These are phyloP conservation scores for Penicillium sp. DNA, from an alignment of 2,329 filamentous ascomycete genomes.

Conservation along the genomic window DNA sequence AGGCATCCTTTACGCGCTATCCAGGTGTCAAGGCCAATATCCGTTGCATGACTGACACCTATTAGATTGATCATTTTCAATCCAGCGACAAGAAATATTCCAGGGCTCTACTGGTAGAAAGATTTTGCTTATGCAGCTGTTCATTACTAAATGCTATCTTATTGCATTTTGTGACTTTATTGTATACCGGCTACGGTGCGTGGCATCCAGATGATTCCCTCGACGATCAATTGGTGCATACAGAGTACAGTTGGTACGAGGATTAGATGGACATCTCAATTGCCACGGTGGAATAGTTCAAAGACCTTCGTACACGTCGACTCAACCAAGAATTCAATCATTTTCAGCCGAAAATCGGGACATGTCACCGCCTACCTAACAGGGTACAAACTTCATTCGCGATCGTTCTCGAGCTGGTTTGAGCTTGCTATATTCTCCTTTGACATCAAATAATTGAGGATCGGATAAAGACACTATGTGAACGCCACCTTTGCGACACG, in stretches of 20 bases:
- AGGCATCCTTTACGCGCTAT: slow-evolving; percentile 6
- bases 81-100: not conserved
- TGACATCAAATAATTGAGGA: not conserved
- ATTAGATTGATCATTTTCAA: not conserved
- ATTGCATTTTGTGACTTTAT: not conserved
- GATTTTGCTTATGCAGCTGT: not conserved
- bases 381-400: not conserved
- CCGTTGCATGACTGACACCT: not conserved
- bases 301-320: too few species aligned
- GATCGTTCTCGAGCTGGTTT: not conserved
- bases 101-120: too few species aligned
- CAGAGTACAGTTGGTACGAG: too few species aligned
- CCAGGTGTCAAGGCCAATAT: not conserved
- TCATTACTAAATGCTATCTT: not conserved
- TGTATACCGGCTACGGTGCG: not conserved
- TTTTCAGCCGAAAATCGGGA: not conserved
- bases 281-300: too few species aligned
- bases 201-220: not conserved
- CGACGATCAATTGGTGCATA: not conserved
- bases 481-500: not conserved
- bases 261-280: too few species aligned
- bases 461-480: not conserved
- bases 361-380: not conserved
- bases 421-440: not conserved
- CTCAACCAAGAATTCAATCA: not conserved